Base-by-base conservation (phyloP, 2,329 filamentous ascomycete species). In the Colletotrichum nymphaeae region DNA sequence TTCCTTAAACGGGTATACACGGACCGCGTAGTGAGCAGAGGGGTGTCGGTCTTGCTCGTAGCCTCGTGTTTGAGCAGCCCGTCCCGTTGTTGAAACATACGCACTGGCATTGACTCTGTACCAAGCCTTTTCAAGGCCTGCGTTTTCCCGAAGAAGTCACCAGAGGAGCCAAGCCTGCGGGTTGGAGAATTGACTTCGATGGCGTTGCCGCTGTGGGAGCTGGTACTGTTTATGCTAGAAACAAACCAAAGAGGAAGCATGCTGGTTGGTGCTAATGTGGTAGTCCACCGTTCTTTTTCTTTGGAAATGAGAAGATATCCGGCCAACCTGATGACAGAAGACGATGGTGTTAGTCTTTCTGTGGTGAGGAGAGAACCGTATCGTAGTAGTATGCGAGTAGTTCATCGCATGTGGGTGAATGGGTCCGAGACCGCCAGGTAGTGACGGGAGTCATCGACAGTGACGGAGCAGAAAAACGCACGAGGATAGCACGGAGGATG, bases 1-100 rank as follows among this genome's bases (percentile, higher is more conserved):
- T 59, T 74, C 72, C 72, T 64, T 57, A 63, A 72, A 63, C 60
- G 63, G 68, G 57, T 57, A 58, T 11, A 72, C 72, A 74, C 72
- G 72, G 72, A 62, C 72, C 72, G 62, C 57, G 63, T 35, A 42
- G 57, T 59, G 63, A 53, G 68, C 68, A 72, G 72, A 22, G 42
- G 19, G 35, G 26, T 35, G 57, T 42, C 37, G 35, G 30, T 49
- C 42, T 71, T 67, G 46, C 28, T 67, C 19, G 42, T 49, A 49
- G 42, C 42, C 42, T 49, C 63, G 57, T 67, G 63, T 67, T 63
- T 63, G 57, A 22, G 28, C 49, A 74, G 68, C 63, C 68, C 37
- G 37, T 67, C 32, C 63, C 32, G 57, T 59, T 42, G 69, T 72
- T 72, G 72, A 74, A 74, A 74, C 72, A 67, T 52, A 8, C 32